phyloP scores from a whole-genome alignment of 352 stramenopile genomes.

The Globisporangium recalcitrans region DNA sequence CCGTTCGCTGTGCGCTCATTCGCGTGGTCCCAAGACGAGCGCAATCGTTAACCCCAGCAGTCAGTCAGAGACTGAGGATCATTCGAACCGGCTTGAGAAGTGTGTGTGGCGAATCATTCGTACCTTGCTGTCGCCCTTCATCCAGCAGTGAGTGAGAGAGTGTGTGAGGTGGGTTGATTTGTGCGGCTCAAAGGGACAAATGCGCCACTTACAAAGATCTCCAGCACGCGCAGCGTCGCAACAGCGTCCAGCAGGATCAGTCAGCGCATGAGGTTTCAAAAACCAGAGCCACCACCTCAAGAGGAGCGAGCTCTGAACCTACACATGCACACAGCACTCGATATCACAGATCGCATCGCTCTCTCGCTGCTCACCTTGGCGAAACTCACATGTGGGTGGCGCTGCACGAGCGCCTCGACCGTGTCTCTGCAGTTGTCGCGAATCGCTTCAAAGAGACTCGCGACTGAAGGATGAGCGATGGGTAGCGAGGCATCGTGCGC shows the following conservation, averaged over 20 bases:
- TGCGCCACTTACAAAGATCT: slow-evolving; percentile 13
- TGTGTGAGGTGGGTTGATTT: neutral
- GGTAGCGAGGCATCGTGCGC: neutral
- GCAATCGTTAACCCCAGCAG: no score
- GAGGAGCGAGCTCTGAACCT: neutral
- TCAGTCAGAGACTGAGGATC: neutral
- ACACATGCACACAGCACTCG: neutral
- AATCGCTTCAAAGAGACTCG: slow-evolving; percentile 31
- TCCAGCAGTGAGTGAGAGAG: neutral
- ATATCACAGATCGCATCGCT: slow-evolving; percentile 2
- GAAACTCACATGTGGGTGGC: slow-evolving; percentile 28
- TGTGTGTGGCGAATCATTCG: neutral
- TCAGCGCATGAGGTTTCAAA: neutral
- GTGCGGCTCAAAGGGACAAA: neutral
- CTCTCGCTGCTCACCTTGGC: slow-evolving; percentile 29
- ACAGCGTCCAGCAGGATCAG: neutral
- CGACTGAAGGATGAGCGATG: neutral
- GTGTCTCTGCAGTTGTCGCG: slow-evolving; percentile 27
- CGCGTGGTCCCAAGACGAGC: no score
- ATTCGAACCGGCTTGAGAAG: neutral
- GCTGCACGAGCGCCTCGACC: slow-evolving; percentile 22
- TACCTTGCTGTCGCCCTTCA: neutral
- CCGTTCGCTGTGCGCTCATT: slow-evolving; percentile 41
- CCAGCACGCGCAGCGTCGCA: no score
- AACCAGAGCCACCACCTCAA: slow-evolving; percentile 1